Evolutionary conservation across 1,139 yeast species (phyloP).

Genomic region (Pichia sp.): DNA sequence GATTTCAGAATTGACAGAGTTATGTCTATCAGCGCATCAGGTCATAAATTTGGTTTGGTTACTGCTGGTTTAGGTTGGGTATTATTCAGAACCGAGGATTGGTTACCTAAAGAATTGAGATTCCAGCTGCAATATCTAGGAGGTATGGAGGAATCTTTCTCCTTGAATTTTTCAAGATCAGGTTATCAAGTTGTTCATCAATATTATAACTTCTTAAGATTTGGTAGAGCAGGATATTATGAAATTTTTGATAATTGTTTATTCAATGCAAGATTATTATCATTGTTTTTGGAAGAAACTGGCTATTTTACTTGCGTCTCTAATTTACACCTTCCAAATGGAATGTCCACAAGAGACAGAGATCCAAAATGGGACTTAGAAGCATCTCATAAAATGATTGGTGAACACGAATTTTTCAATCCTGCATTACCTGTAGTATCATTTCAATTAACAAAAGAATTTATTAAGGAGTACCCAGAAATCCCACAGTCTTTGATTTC

Average conservation of each 20-base stretch:
- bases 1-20: conserved; percentile 76
- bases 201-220: conserved; percentile 67
- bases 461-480: conserved; percentile 58
- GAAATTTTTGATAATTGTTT: conserved; percentile 56
- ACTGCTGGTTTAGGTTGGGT: conserved; percentile 94
- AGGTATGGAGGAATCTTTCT: conserved; percentile 82
- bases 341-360: conserved; percentile 26
- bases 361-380: conserved; percentile 7
- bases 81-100: conserved; percentile 60
- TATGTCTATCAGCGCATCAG: conserved; percentile 81
- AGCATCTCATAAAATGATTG: conserved; percentile 18
- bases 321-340: conserved; percentile 58
- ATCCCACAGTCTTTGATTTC: conserved; percentile 81
- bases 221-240: conserved; percentile 66
- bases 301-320: conserved; percentile 69
- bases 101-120: conserved; percentile 62
- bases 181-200: conserved; percentile 88
- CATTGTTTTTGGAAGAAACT: conserved; percentile 57
- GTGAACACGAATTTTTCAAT: conserved; percentile 40
- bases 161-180: conserved; percentile 83
- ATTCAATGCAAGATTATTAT: conserved; percentile 62
- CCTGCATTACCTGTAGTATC: conserved; percentile 90
- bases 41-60: conserved; percentile 87
- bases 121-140: conserved; percentile 82
- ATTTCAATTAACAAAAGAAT: conserved; percentile 58